Base-by-base conservation (phyloP, 1,284 basidiomycete genomes). In the Gomphus bonarii region DNA sequence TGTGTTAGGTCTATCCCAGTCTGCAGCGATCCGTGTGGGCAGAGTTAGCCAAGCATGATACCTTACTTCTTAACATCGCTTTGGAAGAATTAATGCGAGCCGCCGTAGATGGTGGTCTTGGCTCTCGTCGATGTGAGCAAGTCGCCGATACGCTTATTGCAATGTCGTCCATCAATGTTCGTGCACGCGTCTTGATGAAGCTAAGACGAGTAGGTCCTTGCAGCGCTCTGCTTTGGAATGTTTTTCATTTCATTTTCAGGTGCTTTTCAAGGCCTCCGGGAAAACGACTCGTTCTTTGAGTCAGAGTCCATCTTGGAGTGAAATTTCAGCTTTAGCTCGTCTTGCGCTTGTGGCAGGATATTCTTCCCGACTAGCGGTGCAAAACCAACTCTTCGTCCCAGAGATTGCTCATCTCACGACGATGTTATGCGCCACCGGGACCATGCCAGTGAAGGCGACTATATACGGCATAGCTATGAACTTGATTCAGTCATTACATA, bases 391-490 rank as follows among this genome's bases (percentile, higher is more conserved):
- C 30, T 92, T 85, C 67, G 77, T 93, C 4, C 88, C 92, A 0
- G 91, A 95, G 66, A 75, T 89, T 38, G 75, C 85, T 48, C 88
- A 95, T 68, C 74, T 90, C 35, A 80, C 91, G 57, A 84, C 84
- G 1, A 75, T 93, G 18, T 75, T 89, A 1, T 81, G 85, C 7
- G 87, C 82, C 11, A 81, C 82, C 18, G 92, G 92, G 9, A 79
- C 87, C 1, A 71, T 83, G 0, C 70, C 84, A 25, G 81, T 93
- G 54, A 83, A 91, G 16, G 85, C 85, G 60, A 86, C 89, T 5
- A 80, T 91, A 46, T 91, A 90, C 65, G 89, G 87, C 3, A 79
- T 91, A 47, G 72, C 91, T 57, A 77, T 92, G 66, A 92, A 92
- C 67, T 75, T 91, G 30, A 70, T 94, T 25, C 90, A 94, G 63